These are phyloP conservation scores for Exserohilum rostratum DNA, from an alignment of 2,329 filamentous ascomycete species.

Conservation along the genomic window DNA sequence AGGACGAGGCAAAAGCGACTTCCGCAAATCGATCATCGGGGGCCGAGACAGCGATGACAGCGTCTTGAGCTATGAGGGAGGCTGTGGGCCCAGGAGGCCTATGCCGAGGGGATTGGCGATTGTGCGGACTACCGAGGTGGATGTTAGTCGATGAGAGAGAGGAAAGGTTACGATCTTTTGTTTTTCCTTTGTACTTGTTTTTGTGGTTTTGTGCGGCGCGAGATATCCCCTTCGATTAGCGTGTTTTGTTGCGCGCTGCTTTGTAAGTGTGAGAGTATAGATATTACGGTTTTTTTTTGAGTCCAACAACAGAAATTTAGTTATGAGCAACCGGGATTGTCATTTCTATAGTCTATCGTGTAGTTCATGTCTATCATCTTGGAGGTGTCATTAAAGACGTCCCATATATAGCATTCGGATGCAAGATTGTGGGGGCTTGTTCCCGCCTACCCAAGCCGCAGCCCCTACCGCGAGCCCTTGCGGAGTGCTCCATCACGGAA, in stretches of 20 bases:
- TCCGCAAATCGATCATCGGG: not conserved
- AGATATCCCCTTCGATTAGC: not conserved
- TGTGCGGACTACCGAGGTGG: constrained; percentile 28
- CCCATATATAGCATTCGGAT: constrained; percentile 1
- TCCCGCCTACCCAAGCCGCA: not conserved
- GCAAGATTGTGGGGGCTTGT: not conserved
- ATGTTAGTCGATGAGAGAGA: constrained; percentile 9
- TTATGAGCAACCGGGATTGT: not conserved
- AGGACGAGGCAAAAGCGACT: constrained; percentile 5
- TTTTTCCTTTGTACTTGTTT: not conserved
- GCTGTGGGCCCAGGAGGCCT: constrained; percentile 13
- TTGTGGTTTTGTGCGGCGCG: not conserved
- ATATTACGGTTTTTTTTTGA: not conserved
- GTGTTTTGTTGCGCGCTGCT: not conserved
- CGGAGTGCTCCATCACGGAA: not conserved
- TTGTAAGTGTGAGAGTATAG: not conserved
- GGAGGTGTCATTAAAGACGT: constrained; percentile 13
- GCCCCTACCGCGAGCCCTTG: not conserved
- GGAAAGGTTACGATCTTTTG: not conserved
- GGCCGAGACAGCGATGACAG: constrained; percentile 8
- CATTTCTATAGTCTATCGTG: constrained; percentile 20
- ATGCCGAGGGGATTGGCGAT: constrained; percentile 19
- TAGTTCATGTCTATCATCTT: constrained; percentile 16
- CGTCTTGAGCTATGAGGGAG: constrained; percentile 5
- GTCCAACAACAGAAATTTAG: not conserved